Evolutionary conservation across 768 basidiomycete genomes (phyloP), one percentile per base, ranked within the genome.

Genomic region (Trametopsis cervina): DNA sequence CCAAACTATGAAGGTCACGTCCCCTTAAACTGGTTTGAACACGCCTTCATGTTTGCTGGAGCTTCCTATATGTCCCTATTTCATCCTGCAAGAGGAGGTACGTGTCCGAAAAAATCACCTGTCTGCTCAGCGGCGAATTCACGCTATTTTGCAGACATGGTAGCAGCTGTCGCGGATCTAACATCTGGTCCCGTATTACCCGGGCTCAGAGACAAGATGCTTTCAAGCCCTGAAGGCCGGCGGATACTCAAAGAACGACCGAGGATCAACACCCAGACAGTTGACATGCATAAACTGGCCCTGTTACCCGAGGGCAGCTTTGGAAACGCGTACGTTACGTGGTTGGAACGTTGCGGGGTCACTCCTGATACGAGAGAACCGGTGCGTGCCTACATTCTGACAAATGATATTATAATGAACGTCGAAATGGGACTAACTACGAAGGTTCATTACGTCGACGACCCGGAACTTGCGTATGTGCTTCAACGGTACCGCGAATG

Each of bases 401-500:
- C n/a, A n/a, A n/a, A n/a, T n/a, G n/a, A n/a, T n/a, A n/a, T n/a
- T n/a, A n/a, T n/a, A n/a, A n/a, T n/a, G n/a, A n/a, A n/a, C n/a
- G n/a, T n/a, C n/a, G n/a, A n/a, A n/a, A n/a, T n/a, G n/a, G n/a
- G n/a, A n/a, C n/a, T n/a, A n/a, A n/a, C n/a, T n/a, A n/a, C n/a
- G 25, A 39, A 97, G 94, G 94, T 96, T 4, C 89, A 85, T 55
- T 98, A 97, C 60, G 85, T 98, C 48, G 80, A 87, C 60, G 91
- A 97, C 59, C 92, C 93, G 2, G 94, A 96, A 59, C 78, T 96
- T 10, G 96, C 96, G 21, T 98, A 96, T 65, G 89, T 98, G 47
- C 91, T 99, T 87, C 90, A 94, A 56, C 85, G 95, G 43, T 99
- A 98, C 64, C 85, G 95, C 21, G 94, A 99, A 69, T 95, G 88